These are phyloP conservation scores for Trichoderma semiorbis DNA, from an alignment of 2,329 filamentous ascomycete species.

Conservation along the genomic window DNA sequence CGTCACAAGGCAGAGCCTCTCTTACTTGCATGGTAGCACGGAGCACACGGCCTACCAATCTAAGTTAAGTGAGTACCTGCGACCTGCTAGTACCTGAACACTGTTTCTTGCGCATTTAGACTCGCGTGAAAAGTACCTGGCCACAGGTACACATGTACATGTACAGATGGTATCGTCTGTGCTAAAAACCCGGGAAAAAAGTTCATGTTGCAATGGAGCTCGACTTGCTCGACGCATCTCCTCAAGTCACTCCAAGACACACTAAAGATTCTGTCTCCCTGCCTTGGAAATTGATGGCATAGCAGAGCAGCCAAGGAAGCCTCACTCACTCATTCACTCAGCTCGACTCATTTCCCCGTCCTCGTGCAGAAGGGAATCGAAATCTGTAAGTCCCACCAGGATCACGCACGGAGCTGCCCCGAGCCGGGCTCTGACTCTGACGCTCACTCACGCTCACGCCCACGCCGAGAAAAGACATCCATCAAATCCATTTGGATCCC, in stretches of 20 bases:
- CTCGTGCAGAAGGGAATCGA: background rate
- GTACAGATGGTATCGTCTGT: background rate
- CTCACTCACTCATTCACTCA: background rate
- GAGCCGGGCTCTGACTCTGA: slow-evolving; percentile 2
- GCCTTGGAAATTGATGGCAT: background rate
- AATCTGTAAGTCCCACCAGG: background rate
- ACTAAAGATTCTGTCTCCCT: background rate
- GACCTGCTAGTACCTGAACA: background rate
- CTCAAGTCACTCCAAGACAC: background rate
- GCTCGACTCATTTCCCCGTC: background rate
- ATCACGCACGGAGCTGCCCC: slow-evolving; percentile 5
- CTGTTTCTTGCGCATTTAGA: background rate
- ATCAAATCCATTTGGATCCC: background rate
- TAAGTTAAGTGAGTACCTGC: background rate
- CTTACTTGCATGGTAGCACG: background rate
- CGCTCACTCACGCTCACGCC: background rate
- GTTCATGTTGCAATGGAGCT: background rate
- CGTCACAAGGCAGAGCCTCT: background rate
- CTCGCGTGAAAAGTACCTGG: background rate
- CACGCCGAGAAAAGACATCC: background rate
- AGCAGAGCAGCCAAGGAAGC: background rate
- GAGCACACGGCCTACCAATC: background rate
- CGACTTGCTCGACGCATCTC: background rate
- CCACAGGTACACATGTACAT: background rate
- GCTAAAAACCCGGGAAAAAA: background rate